Conservation (phyloP, 2,329 filamentous ascomycete genomes). For the Emergomyces orientalis region DNA sequence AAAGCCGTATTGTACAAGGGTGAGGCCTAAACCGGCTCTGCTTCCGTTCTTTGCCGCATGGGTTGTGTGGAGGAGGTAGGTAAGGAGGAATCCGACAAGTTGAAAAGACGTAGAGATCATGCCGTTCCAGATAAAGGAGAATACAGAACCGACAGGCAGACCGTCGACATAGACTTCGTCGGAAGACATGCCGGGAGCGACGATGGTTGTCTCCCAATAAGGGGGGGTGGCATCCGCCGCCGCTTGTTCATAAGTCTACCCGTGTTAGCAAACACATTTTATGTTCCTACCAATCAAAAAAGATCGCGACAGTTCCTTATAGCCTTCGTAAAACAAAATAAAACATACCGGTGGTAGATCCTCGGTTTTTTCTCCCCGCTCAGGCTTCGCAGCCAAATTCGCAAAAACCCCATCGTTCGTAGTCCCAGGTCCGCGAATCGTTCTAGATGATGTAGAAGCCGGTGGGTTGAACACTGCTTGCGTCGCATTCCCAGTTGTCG, state of each 20-base stretch:
- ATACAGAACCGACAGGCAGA: slow-evolving; percentile 79
- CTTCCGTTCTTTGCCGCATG: slow-evolving; percentile 98
- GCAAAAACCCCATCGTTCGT: slow-evolving; percentile 90
- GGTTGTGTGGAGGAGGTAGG: slow-evolving; percentile 93
- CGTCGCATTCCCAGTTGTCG: slow-evolving; percentile 45
- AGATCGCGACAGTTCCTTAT: background rate
- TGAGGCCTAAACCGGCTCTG: slow-evolving; percentile 86
- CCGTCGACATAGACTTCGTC: slow-evolving; percentile 97
- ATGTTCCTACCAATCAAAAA: background rate
- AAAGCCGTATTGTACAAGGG: slow-evolving; percentile 92
- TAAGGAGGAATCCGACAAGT: slow-evolving; percentile 92
- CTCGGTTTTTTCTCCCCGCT: slow-evolving; percentile 69
- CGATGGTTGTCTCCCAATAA: slow-evolving; percentile 98
- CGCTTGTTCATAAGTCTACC: slow-evolving; percentile 91
- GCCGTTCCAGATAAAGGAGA: slow-evolving; percentile 66
- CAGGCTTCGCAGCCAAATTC: slow-evolving; percentile 84
- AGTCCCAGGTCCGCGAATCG: slow-evolving; percentile 34
- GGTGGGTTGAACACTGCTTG: slow-evolving; percentile 41
- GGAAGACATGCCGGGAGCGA: slow-evolving; percentile 80
- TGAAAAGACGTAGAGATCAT: slow-evolving; percentile 98
- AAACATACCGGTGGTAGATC: slow-evolving; percentile 81
- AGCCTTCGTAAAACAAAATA: background rate
- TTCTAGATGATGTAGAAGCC: slow-evolving; percentile 27
- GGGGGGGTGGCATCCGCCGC: slow-evolving; percentile 91
- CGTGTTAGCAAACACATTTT: slow-evolving; percentile 5